Conservation (phyloP, 2,329 filamentous ascomycete genomes). For the Penicillium sp. region DNA sequence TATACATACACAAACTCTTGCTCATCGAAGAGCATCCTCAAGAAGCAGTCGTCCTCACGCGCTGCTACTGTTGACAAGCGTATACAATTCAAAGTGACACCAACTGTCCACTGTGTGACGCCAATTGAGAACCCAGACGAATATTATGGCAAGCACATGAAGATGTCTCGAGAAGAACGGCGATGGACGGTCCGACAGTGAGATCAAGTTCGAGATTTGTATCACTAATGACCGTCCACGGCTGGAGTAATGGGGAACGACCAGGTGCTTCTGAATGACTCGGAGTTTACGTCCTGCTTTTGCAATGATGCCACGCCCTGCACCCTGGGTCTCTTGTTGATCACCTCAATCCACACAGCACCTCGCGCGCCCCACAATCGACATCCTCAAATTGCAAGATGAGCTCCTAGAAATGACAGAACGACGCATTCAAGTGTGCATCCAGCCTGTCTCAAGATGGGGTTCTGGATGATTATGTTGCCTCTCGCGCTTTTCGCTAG, state of each 20-base stretch:
- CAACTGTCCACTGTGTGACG: constrained; percentile 49
- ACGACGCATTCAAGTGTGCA: neutral
- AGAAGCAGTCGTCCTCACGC: constrained; percentile 37
- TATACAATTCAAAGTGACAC: constrained; percentile 47
- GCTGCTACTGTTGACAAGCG: constrained; percentile 33
- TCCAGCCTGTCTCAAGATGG: neutral
- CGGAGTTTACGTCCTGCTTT: neutral
- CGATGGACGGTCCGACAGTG: constrained; percentile 45
- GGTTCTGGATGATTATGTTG: neutral
- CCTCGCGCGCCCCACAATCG: neutral
- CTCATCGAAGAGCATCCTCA: constrained; percentile 50
- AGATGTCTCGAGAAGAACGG: constrained; percentile 48
- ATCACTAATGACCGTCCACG: constrained; percentile 1
- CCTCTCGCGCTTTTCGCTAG: neutral
- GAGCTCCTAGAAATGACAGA: neutral
- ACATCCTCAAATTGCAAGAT: neutral
- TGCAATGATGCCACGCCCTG: neutral
- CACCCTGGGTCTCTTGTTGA: neutral
- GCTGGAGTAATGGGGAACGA: neutral
- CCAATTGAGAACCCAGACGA: constrained; percentile 51
- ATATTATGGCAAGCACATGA: constrained; percentile 50
- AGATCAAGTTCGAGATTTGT: constrained; percentile 13
- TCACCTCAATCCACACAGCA: neutral
- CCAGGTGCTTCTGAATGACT: neutral
- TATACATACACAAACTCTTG: constrained; percentile 48